These are phyloP conservation scores for Phtheirospermum japonicum DNA, from an alignment of 257 asterid genomes.

Conservation along the genomic window DNA sequence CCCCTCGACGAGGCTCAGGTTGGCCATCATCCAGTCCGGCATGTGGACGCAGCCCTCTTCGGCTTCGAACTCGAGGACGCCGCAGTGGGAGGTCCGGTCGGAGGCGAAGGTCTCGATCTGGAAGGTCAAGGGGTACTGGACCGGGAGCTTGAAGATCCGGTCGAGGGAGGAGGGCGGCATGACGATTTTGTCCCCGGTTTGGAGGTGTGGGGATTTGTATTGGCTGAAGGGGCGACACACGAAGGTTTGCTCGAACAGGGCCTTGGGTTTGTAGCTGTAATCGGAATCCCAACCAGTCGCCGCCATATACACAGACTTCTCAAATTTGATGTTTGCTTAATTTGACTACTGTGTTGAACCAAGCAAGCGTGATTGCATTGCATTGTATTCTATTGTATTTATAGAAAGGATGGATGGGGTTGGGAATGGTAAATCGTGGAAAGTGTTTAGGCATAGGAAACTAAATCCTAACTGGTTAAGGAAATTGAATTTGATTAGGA, in stretches of 20 bases:
- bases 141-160: not conserved
- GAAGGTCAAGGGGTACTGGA: not conserved
- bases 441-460: too few relatives aligned
- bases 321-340: too few relatives aligned
- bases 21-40: conserved; percentile 27
- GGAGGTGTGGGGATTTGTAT: not conserved
- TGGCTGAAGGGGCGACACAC: conserved; percentile 10
- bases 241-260: not conserved
- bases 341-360: too few relatives aligned
- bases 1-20: not conserved
- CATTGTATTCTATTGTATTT: too few relatives aligned
- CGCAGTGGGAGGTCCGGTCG: conserved; percentile 9
- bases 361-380: too few relatives aligned
- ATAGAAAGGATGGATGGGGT: too few relatives aligned
- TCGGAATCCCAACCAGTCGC: conserved; percentile 8
- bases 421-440: too few relatives aligned
- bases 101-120: not conserved
- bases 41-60: conserved; percentile 19
- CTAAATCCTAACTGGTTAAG: too few relatives aligned
- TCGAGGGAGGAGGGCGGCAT: conserved; percentile 21
- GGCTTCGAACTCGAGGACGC: conserved; percentile 23
- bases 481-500: too few relatives aligned
- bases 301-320: too few relatives aligned
- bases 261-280: not conserved
- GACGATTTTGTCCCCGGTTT: conserved; percentile 19